Conservation (phyloP, 495 filamentous ascomycete species). For the Amorphotheca resinae region DNA sequence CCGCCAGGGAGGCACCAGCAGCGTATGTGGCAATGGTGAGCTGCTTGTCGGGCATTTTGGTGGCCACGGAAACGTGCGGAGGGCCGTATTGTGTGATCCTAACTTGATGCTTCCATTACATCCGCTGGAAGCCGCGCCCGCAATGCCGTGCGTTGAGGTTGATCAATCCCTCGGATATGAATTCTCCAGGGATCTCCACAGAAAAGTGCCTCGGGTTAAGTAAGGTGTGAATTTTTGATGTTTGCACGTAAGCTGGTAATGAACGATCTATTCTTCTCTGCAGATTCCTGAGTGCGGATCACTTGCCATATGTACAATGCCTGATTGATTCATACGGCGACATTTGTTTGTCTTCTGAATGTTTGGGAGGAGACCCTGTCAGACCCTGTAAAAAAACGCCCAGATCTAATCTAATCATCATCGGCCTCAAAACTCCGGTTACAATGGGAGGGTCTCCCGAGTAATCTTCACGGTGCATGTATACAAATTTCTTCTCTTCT, state of each 20-base stretch:
- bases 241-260: not conserved
- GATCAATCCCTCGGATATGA: too few species aligned
- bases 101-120: not conserved
- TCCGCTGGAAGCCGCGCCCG: not conserved
- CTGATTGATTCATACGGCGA: not conserved
- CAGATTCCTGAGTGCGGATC: not conserved
- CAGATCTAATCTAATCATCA: not conserved
- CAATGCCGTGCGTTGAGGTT: too few species aligned
- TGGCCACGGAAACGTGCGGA: conserved; percentile 1
- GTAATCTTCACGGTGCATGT: not conserved
- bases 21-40: conserved; percentile 85
- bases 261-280: not conserved
- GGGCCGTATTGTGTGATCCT: not conserved
- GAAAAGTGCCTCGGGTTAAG: too few species aligned
- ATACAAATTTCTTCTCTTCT: not conserved
- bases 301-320: not conserved
- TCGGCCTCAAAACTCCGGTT: not conserved
- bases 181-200: not conserved
- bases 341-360: not conserved
- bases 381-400: not conserved
- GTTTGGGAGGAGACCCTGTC: not conserved
- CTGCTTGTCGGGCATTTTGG: conserved; percentile 73
- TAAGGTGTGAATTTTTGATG: not conserved
- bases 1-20: conserved; percentile 87
- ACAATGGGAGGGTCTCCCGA: not conserved